These are phyloP conservation scores for Lodderomyces pseudojiufengensis DNA, from an alignment of 1,139 yeast species.

Conservation along the genomic window DNA sequence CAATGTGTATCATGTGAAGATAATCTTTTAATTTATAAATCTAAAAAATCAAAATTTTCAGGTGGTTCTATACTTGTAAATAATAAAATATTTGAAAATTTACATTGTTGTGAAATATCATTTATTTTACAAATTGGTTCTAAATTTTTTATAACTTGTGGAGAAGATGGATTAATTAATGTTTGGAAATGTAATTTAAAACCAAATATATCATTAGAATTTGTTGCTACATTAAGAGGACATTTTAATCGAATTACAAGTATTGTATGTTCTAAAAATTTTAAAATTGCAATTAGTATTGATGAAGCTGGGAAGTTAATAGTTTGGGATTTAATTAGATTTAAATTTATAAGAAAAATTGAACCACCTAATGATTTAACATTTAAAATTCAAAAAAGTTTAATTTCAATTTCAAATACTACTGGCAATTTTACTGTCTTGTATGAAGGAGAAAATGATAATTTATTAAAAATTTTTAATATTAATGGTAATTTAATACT, in stretches of 20 bases:
- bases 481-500: slow-evolving; percentile 52
- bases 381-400: slow-evolving; percentile 14
- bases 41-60: slow-evolving; percentile 18
- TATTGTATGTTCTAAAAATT: slow-evolving; percentile 46
- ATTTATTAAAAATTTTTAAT: slow-evolving; percentile 38
- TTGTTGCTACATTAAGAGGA: slow-evolving; percentile 49
- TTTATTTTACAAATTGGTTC: slow-evolving; percentile 34
- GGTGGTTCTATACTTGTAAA: slow-evolving; percentile 42
- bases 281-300: slow-evolving; percentile 48
- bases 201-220: slow-evolving; percentile 33
- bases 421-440: slow-evolving; percentile 51
- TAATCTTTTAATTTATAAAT: slow-evolving; percentile 37
- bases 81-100: slow-evolving; percentile 36
- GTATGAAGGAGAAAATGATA: slow-evolving; percentile 14
- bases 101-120: slow-evolving; percentile 37
- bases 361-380: slow-evolving; percentile 13
- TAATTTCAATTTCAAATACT: slow-evolving; percentile 49
- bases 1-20: slow-evolving; percentile 36
- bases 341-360: slow-evolving; percentile 41
- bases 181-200: slow-evolving; percentile 46
- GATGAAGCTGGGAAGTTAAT: slow-evolving; percentile 50
- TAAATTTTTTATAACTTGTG: slow-evolving; percentile 48
- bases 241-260: slow-evolving; percentile 44
- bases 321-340: slow-evolving; percentile 58
- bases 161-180: slow-evolving; percentile 52